Base-by-base conservation (phyloP, 129 eudicot species). In the Lactuca sativa region DNA sequence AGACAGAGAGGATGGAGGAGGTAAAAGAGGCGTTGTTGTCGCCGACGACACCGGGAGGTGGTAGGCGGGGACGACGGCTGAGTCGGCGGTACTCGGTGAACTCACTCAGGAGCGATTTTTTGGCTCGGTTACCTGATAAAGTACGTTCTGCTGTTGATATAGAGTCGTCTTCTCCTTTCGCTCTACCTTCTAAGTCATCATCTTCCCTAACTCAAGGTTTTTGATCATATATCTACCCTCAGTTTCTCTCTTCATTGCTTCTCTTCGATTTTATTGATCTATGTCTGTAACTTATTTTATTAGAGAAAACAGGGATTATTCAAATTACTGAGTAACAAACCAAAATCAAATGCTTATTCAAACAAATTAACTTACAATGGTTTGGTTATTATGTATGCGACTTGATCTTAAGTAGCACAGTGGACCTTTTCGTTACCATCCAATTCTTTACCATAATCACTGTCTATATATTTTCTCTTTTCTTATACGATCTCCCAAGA, bases 11-110 rank as follows among this genome's bases (percentile, higher is more conserved):
- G 5, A 76, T 76, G 80, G 80, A 76, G 43, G 79, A 66, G 11
- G 67, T 31, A 74, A 66, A 17, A 37, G 75, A 68, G 64, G 47
- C 80, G 5, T 63, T 76, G 44, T 7, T 76, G 59, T 59, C 80
- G 9, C 80, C 80, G 64, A 14, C 6, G 38, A 76, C 64, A 51
- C 80, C 80, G 5, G 65, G 9, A 10, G 49, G 70, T 17, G 83
- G 86, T 11, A 79, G 82, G 49, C 81, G 76, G 38, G 33, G 72
- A 32, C 81, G 75, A 0, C 48, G 83, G 44, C 51, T 83, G 58
- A 77, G 80, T 56, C 88, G 97, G 47, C 66, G 81, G 37, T 83
- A 91, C 88, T 91, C 97, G 0, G 86, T 91, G 9, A 88, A 78
- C 66, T 81, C 88, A 9, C 81, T 91, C 8, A 82, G 86, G 17